Conservation (phyloP, 2,329 filamentous ascomycete genomes). For the Penicillium sp. region DNA sequence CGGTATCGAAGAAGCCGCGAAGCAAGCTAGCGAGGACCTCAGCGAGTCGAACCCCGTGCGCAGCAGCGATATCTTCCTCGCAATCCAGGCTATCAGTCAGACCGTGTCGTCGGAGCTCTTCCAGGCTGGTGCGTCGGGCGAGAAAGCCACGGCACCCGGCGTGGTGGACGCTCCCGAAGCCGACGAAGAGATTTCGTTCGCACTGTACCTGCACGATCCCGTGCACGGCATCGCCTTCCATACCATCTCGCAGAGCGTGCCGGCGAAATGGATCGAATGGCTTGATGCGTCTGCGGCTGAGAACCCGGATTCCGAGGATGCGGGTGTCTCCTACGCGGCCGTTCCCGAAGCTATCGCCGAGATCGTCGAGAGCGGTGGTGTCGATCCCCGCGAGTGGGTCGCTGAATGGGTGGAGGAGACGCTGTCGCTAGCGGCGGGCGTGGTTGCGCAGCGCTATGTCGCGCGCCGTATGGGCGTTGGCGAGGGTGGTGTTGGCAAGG, state of each 20-base stretch:
- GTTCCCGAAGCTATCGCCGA: slow-evolving; percentile 83
- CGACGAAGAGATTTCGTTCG: slow-evolving; percentile 69
- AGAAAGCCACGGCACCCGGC: slow-evolving; percentile 34
- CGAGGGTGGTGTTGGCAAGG: slow-evolving; percentile 68
- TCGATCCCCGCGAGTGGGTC: slow-evolving; percentile 96
- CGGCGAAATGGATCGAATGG: slow-evolving; percentile 86
- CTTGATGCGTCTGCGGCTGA: slow-evolving; percentile 68
- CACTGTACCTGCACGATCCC: slow-evolving; percentile 80
- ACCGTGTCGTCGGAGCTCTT: slow-evolving; percentile 69
- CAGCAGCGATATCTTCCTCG: slow-evolving; percentile 90
- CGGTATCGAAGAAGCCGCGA: slow-evolving; percentile 77
- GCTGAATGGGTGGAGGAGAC: slow-evolving; percentile 95
- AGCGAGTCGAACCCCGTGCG: slow-evolving; percentile 86
- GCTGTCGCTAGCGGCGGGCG: slow-evolving; percentile 73
- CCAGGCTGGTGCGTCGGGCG: slow-evolving; percentile 53
- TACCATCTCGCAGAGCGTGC: slow-evolving; percentile 79
- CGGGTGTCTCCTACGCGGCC: slow-evolving; percentile 31
- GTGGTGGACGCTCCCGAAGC: slow-evolving; percentile 41
- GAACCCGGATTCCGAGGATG: slow-evolving; percentile 43
- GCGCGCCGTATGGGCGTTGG: slow-evolving; percentile 94
- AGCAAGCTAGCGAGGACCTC: slow-evolving; percentile 74
- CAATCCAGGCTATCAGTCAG: slow-evolving; percentile 83
- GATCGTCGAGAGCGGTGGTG: slow-evolving; percentile 72
- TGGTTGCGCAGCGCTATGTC: slow-evolving; percentile 93
- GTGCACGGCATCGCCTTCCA: slow-evolving; percentile 88